phyloP scores from a whole-genome alignment of 73 alveolate species.

The Halteria grandinella region DNA sequence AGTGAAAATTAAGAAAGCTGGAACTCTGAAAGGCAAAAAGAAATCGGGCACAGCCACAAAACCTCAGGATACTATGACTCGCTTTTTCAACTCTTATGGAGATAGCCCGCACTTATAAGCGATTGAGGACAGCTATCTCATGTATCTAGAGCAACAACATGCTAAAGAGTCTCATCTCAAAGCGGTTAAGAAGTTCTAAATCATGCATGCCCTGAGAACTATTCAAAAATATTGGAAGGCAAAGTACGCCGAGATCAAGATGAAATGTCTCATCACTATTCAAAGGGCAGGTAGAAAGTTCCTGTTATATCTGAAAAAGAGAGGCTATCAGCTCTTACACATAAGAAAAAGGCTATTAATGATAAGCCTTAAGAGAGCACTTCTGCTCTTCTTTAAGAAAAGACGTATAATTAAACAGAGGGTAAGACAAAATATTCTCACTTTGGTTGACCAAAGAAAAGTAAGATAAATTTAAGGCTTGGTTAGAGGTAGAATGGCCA shows the following conservation, averaged over 20 bases:
- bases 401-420: conserved; percentile 5
- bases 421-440: neutral
- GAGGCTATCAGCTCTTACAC: neutral
- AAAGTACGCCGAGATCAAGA: conserved; percentile 13
- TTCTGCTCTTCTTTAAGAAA: neutral
- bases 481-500: conserved; percentile 6
- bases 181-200: conserved; percentile 39
- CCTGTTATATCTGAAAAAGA: neutral
- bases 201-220: conserved; percentile 22
- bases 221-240: conserved; percentile 40
- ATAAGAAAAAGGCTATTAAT: neutral
- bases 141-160: conserved; percentile 29
- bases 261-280: neutral
- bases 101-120: conserved; percentile 47
- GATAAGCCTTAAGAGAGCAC: neutral
- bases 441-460: neutral
- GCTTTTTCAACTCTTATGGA: conserved; percentile 19
- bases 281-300: conserved; percentile 13
- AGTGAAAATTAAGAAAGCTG: neutral
- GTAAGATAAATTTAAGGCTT: neutral
- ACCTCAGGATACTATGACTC: conserved; percentile 32
- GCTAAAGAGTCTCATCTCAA: conserved; percentile 47
- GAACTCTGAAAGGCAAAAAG: neutral
- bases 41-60: neutral
- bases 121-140: conserved; percentile 38